These are phyloP conservation scores for Auriculariales sp. DNA, from an alignment of 768 basidiomycete species.

Conservation along the genomic window DNA sequence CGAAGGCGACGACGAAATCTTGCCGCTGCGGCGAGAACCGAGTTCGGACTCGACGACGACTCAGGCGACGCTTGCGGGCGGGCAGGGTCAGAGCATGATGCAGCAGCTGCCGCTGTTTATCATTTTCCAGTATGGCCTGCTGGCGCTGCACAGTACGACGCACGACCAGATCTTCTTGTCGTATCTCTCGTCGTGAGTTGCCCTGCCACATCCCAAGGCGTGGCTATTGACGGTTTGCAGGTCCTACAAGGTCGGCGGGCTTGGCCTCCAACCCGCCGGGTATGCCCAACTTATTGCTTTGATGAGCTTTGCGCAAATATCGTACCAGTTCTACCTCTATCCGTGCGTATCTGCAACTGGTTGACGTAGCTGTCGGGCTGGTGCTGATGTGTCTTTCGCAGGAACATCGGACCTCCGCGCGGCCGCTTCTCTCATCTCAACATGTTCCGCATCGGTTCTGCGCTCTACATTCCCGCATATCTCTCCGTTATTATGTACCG, in stretches of 20 bases:
- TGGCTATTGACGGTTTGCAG: slow-evolving; percentile 22
- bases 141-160: slow-evolving; percentile 79
- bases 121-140: slow-evolving; percentile 79
- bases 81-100: slow-evolving; percentile 49
- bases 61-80: slow-evolving; percentile 17
- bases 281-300: slow-evolving; percentile 86
- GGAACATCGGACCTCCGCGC: slow-evolving; percentile 49
- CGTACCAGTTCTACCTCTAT: slow-evolving; percentile 83
- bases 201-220: slow-evolving; percentile 6
- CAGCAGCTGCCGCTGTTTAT: slow-evolving; percentile 70
- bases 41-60: slow-evolving; percentile 2
- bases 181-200: slow-evolving; percentile 72
- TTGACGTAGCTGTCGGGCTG: background rate
- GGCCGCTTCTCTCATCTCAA: slow-evolving; percentile 72
- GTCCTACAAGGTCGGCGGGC: slow-evolving; percentile 70
- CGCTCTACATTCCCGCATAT: slow-evolving; percentile 83
- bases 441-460: slow-evolving; percentile 81
- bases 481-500: slow-evolving; percentile 65
- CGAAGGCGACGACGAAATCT: background rate
- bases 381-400: slow-evolving; percentile 5
- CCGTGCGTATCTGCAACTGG: slow-evolving; percentile 41
- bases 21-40: background rate
- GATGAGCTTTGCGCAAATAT: slow-evolving; percentile 90
- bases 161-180: slow-evolving; percentile 88
- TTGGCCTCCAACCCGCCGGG: slow-evolving; percentile 81